A percentile compares a stretch with the other conserved stretches of the same genome.
Evolutionary conservation across 169 alveolate species (phyloP).

Genomic region (Amoebophrya sp.): DNA sequence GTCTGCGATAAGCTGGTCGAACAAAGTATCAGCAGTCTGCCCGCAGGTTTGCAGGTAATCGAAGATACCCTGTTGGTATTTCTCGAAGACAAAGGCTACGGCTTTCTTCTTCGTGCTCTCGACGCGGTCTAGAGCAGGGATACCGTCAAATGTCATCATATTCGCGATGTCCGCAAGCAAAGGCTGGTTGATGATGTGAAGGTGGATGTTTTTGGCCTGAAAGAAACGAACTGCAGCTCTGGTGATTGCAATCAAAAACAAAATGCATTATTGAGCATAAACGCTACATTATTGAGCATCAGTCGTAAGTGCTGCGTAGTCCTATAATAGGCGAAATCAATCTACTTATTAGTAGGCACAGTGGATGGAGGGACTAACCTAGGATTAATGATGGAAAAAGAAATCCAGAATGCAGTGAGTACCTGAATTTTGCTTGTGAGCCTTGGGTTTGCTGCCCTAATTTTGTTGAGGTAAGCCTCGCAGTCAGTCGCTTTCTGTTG

Average conservation of each 20-base stretch:
- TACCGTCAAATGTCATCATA: not conserved
- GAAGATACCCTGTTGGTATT: not conserved
- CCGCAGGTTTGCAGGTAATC: not conserved
- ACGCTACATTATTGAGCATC: too few relatives aligned
- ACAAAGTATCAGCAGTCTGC: not conserved
- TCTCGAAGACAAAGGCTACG: not conserved
- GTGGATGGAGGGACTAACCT: not conserved
- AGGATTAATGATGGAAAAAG: not conserved
- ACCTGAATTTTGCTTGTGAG: not conserved
- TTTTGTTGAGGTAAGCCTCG: not conserved
- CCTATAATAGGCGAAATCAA: not conserved
- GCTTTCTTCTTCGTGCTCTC: not conserved
- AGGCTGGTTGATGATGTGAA: not conserved
- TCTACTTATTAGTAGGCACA: not conserved
- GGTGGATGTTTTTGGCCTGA: too few relatives aligned
- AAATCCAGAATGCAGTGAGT: not conserved
- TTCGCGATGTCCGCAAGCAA: not conserved
- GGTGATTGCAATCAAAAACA: too few relatives aligned
- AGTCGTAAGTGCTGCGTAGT: too few relatives aligned
- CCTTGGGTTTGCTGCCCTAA: not conserved
- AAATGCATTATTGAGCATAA: too few relatives aligned
- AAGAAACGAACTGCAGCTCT: too few relatives aligned
- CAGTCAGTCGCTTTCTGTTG: not conserved
- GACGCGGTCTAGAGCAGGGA: not conserved
- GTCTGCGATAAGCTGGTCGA: not conserved